phyloP scores from a whole-genome alignment of 768 basidiomycete genomes.

The Kwoniella bestiolae region DNA sequence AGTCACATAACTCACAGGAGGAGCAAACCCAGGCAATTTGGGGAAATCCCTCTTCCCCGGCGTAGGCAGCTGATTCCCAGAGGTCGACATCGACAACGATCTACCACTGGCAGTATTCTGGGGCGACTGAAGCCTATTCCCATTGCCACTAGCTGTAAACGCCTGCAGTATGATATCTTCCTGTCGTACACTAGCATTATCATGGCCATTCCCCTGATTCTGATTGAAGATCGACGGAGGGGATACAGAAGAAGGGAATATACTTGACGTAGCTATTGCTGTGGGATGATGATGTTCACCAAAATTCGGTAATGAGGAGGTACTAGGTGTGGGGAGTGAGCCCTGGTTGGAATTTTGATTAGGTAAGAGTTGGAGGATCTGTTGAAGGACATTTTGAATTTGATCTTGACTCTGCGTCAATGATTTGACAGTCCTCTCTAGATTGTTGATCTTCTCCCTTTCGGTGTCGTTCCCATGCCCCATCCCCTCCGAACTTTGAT shows the following conservation, averaged over 20 bases:
- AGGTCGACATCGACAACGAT: background rate
- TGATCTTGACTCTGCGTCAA: slow-evolving; percentile 51
- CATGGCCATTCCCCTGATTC: slow-evolving; percentile 7
- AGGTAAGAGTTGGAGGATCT: slow-evolving; percentile 51
- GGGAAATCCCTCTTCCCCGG: slow-evolving; percentile 66
- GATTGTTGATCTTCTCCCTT: background rate
- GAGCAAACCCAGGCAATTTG: slow-evolving; percentile 86
- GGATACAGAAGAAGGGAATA: slow-evolving; percentile 35
- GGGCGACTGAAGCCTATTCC: slow-evolving; percentile 28
- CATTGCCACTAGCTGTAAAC: background rate
- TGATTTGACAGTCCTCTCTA: slow-evolving; percentile 9
- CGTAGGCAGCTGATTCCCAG: slow-evolving; percentile 15
- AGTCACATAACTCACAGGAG: slow-evolving; percentile 79
- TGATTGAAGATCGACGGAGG: slow-evolving; percentile 30
- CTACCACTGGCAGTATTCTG: slow-evolving; percentile 35
- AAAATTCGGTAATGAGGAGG: slow-evolving; percentile 7
- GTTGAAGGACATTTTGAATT: slow-evolving; percentile 52
- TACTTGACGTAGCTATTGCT: slow-evolving; percentile 33
- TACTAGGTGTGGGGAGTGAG: background rate
- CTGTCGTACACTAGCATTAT: too few species aligned
- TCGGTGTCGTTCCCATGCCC: too few species aligned
- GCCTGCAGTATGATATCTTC: slow-evolving; percentile 12
- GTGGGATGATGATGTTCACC: slow-evolving; percentile 16
- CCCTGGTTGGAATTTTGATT: background rate
- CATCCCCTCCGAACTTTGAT: background rate